Conservation (phyloP, 2,329 filamentous ascomycete species). For the Rosellinia necatrix region DNA sequence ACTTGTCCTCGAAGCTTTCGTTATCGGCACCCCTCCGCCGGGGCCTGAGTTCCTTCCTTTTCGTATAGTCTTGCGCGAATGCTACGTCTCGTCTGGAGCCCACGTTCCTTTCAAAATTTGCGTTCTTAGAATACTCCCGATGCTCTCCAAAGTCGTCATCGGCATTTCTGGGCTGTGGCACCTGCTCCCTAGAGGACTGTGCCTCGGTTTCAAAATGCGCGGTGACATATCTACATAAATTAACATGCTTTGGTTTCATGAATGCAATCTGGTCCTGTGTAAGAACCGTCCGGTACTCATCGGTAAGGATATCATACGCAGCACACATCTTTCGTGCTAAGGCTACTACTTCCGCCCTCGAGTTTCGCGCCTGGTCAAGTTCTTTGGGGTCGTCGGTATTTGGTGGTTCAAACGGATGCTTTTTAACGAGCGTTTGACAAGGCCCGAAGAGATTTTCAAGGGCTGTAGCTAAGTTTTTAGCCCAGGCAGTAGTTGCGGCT, state of each 20-base stretch:
- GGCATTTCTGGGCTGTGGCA: not conserved
- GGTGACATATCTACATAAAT: constrained; percentile 34
- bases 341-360: constrained; percentile 32
- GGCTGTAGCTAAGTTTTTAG: constrained; percentile 55
- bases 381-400: not conserved
- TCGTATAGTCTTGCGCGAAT: no score
- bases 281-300: constrained; percentile 24
- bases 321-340: constrained; percentile 40
- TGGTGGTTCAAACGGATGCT: constrained; percentile 16
- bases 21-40: no score
- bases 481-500: constrained; percentile 51
- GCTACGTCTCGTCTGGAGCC: no score
- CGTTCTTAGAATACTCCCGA: not conserved
- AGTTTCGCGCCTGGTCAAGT: constrained; percentile 1
- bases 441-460: constrained; percentile 57
- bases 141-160: no score
- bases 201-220: constrained; percentile 31
- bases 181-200: not conserved
- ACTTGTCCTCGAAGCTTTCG: no score
- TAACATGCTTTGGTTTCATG: constrained; percentile 31
- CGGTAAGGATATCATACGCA: constrained; percentile 35
- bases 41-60: no score
- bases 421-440: constrained; percentile 41
- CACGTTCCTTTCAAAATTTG: not conserved
- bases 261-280: constrained; percentile 2